A percentile compares a stretch with the other conserved stretches of the same genome.
Conservation (phyloP, 805 yeast species). For the Metschnikowia borealis region DNA sequence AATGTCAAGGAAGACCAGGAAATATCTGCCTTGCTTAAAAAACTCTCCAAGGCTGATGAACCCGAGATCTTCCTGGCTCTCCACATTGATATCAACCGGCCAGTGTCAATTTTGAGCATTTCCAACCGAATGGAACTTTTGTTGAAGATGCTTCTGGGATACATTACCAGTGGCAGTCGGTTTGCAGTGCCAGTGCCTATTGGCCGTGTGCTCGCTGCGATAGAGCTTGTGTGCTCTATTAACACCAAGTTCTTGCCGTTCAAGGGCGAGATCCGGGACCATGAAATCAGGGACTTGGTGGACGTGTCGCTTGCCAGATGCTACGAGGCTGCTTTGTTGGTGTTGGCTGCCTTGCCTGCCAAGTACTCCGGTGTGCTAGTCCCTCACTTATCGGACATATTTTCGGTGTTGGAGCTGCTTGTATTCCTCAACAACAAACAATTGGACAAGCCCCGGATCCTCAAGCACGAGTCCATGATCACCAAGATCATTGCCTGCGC, state of each 20-base stretch:
- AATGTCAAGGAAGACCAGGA: constrained; percentile 56
- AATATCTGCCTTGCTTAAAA: constrained; percentile 34
- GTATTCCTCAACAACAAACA: constrained; percentile 48
- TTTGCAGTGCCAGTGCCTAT: constrained; percentile 58
- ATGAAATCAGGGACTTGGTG: constrained; percentile 42
- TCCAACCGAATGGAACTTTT: constrained; percentile 49
- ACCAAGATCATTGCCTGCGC: constrained; percentile 33
- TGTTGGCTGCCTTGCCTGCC: constrained; percentile 36
- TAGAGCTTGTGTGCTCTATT: constrained; percentile 53
- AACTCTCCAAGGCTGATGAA: constrained; percentile 21
- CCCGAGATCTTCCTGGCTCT: constrained; percentile 43
- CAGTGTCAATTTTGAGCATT: constrained; percentile 48
- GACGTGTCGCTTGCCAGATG: constrained; percentile 39
- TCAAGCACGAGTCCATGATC: constrained; percentile 37
- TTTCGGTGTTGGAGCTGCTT: constrained; percentile 53
- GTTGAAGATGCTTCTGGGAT: constrained; percentile 38
- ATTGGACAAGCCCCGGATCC: constrained; percentile 28
- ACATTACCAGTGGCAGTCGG: constrained; percentile 47
- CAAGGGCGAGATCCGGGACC: constrained; percentile 58
- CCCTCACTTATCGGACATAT: constrained; percentile 48
- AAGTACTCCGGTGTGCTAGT: constrained; percentile 36
- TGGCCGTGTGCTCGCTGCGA: constrained; percentile 49
- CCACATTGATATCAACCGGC: constrained; percentile 55
- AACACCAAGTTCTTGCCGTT: constrained; percentile 53
- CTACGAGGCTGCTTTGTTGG: constrained; percentile 42